phyloP scores from a whole-genome alignment of 176 grass and related monocot genomes.

The Eragrostis curvula region DNA sequence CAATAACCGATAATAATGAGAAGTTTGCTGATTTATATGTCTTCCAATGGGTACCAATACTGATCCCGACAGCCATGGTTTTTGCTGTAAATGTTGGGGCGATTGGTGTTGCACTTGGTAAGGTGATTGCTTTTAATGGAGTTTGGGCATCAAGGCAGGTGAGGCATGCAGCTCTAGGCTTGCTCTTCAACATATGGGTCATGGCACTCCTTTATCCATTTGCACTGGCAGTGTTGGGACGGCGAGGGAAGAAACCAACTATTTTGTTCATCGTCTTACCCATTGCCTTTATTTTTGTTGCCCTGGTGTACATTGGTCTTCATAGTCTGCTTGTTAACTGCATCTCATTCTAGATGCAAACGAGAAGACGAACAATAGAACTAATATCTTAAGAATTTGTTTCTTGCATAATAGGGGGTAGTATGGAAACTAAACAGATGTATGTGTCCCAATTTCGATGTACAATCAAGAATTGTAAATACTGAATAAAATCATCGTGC shows the following conservation, averaged over 20 bases:
- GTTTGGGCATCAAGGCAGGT: constrained; percentile 5
- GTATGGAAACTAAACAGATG: background rate
- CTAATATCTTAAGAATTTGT: background rate
- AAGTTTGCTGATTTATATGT: constrained; percentile 41
- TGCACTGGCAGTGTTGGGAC: constrained; percentile 30
- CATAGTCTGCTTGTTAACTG: background rate
- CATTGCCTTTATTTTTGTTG: background rate
- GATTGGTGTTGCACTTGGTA: constrained; percentile 42
- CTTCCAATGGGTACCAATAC: constrained; percentile 33
- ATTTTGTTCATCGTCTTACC: constrained; percentile 26
- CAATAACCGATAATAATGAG: background rate
- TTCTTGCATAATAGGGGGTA: background rate
- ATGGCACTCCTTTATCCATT: constrained; percentile 47
- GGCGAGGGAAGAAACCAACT: constrained; percentile 30
- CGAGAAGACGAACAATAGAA: background rate
- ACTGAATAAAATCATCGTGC: background rate
- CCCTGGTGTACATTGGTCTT: background rate
- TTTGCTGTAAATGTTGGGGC: constrained; percentile 34
- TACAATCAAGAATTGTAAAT: background rate
- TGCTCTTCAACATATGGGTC: constrained; percentile 44
- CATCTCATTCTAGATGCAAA: constrained; percentile 13
- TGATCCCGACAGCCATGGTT: constrained; percentile 26
- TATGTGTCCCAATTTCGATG: background rate
- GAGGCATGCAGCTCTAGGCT: constrained; percentile 25
- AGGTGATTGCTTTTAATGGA: constrained; percentile 4